Conservation (phyloP, 78 protist species). For the Goniomonas avonlea region DNA sequence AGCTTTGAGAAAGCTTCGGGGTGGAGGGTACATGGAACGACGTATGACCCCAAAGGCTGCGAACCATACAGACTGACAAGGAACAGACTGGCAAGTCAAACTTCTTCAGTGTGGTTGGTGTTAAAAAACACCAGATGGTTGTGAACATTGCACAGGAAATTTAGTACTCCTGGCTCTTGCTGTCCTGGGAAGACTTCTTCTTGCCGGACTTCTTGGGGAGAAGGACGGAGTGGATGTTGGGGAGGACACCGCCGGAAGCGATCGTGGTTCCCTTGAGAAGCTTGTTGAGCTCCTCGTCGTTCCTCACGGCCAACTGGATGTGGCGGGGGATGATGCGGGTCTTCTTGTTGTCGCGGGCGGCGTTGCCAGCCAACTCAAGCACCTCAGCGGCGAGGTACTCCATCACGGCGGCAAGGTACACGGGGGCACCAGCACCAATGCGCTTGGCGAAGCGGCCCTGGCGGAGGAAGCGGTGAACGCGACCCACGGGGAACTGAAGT, state of each 20-base stretch:
- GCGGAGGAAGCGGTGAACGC: slow-evolving; percentile 15
- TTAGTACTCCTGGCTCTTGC: slow-evolving; percentile 18
- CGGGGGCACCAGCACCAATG: slow-evolving; percentile 46
- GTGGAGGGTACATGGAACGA: too few relatives aligned
- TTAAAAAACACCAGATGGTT: too few relatives aligned
- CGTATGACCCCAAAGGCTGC: too few relatives aligned
- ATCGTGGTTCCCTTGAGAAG: slow-evolving; percentile 35
- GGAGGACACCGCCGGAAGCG: slow-evolving; percentile 52
- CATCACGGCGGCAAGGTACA: slow-evolving; percentile 45
- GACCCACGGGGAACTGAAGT: slow-evolving; percentile 45
- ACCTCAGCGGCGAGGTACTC: slow-evolving; percentile 53
- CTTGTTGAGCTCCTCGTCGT: slow-evolving; percentile 51
- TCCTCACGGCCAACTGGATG: slow-evolving; percentile 44
- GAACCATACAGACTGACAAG: too few relatives aligned
- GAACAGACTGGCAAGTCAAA: too few relatives aligned
- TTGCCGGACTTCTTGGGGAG: slow-evolving; percentile 55
- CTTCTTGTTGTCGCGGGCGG: slow-evolving; percentile 51
- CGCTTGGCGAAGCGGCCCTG: slow-evolving; percentile 24
- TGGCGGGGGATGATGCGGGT: slow-evolving; percentile 46
- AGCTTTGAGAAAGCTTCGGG: too few relatives aligned
- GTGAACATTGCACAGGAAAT: too few relatives aligned
- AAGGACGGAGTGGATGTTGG: slow-evolving; percentile 71
- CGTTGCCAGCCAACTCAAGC: slow-evolving; percentile 47
- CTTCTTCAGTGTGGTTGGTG: too few relatives aligned
- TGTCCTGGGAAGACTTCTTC: slow-evolving; percentile 11